Evolutionary conservation across 2,329 filamentous ascomycete genomes (phyloP).

Genomic region (Fusarium redolens): DNA sequence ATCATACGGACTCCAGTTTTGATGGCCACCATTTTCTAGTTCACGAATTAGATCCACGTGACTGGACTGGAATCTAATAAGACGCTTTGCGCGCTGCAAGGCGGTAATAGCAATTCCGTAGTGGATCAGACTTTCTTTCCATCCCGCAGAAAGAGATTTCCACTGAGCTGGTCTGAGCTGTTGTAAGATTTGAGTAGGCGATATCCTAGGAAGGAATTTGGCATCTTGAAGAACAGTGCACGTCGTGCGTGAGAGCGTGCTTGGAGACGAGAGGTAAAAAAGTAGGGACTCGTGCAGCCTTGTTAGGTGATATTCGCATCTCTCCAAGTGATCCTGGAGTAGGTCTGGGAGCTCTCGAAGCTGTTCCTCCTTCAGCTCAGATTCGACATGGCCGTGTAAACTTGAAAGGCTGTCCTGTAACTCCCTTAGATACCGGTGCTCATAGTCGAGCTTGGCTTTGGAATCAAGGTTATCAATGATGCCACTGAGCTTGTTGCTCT

Average conservation of each 20-base stretch:
- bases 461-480: constrained; percentile 18
- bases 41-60: constrained; percentile 54
- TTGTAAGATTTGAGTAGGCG: constrained; percentile 50
- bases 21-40: constrained; percentile 62
- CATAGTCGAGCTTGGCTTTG: constrained; percentile 14
- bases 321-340: constrained; percentile 1
- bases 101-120: constrained; percentile 56
- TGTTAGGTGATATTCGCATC: not conserved
- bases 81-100: constrained; percentile 56
- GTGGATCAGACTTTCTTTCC: constrained; percentile 50
- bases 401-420: constrained; percentile 22
- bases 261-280: not conserved
- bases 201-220: constrained; percentile 44
- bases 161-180: constrained; percentile 46
- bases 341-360: not conserved
- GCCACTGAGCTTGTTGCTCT: not conserved
- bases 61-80: constrained; percentile 46
- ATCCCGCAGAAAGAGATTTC: constrained; percentile 46
- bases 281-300: not conserved
- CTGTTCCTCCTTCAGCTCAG: not conserved
- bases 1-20: constrained; percentile 63
- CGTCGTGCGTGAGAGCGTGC: accelerated
- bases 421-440: constrained; percentile 22
- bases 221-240: not conserved
- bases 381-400: not conserved